Conservation (phyloP, 805 yeast species). For the Metschnikowia lochheadii region DNA sequence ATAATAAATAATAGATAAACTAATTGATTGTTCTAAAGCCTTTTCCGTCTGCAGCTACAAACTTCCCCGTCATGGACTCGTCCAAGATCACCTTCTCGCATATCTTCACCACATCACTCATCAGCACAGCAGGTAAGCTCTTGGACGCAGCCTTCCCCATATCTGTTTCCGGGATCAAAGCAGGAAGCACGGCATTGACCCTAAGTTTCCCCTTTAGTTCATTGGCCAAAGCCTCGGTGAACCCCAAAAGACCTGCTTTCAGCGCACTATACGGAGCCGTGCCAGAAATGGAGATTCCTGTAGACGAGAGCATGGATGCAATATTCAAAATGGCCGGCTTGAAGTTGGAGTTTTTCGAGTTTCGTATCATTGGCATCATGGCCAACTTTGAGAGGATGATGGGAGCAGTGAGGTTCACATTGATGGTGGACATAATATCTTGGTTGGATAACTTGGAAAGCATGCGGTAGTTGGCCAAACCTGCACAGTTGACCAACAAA, state of each 20-base stretch:
- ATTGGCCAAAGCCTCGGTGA: slow-evolving; percentile 53
- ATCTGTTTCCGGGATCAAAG: slow-evolving; percentile 60
- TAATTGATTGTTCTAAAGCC: slow-evolving; percentile 4
- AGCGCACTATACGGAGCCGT: slow-evolving; percentile 64
- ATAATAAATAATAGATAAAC: background rate
- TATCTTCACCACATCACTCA: slow-evolving; percentile 25
- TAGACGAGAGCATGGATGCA: slow-evolving; percentile 57
- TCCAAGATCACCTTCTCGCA: slow-evolving; percentile 12
- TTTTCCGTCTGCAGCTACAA: slow-evolving; percentile 20
- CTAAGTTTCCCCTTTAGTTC: slow-evolving; percentile 58
- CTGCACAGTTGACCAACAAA: slow-evolving; percentile 62
- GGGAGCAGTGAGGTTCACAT: slow-evolving; percentile 58
- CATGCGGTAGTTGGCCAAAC: slow-evolving; percentile 55
- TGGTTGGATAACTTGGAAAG: slow-evolving; percentile 39
- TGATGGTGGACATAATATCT: slow-evolving; percentile 44
- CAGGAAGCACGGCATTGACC: slow-evolving; percentile 67
- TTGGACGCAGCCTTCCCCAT: slow-evolving; percentile 45
- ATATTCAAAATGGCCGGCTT: slow-evolving; percentile 51
- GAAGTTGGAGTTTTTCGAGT: slow-evolving; percentile 19
- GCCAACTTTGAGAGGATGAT: slow-evolving; percentile 55
- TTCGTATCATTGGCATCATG: slow-evolving; percentile 46
- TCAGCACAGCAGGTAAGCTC: slow-evolving; percentile 20
- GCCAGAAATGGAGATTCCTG: slow-evolving; percentile 43
- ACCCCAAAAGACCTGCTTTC: slow-evolving; percentile 66
- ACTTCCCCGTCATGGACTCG: slow-evolving; percentile 31